Evolutionary conservation across 345 rosid genomes (phyloP), one percentile per base, ranked within the genome.

Genomic region (Excoecaria cochinchinensis): DNA sequence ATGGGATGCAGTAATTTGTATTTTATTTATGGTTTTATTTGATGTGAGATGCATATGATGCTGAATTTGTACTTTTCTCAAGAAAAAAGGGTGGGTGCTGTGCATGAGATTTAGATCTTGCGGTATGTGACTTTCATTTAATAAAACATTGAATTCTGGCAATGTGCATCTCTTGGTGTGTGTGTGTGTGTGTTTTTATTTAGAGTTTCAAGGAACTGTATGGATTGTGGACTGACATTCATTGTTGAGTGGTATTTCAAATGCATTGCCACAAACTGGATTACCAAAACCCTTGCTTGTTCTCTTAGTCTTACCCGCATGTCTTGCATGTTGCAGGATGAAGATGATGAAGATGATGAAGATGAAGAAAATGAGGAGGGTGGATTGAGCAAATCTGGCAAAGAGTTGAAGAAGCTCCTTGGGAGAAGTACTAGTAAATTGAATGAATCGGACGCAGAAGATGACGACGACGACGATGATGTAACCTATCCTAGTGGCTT

Each of bases 381-480:
- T 71, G 92, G 94, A 46, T 78, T 95, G 80, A 95, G 99, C 82
- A 87, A 87, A 77, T 93, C 99, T 77, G 99, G 99, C 40, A 93
- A 91, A 81, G 99, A 95, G 84, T 80, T 95, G 81, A 89, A 95
- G 91, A 91, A 93, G 82, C 83, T 95, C 73, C 93, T 95, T 12
- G 97, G 96, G 44, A 85, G 80, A 82, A 31, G 31, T 31, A 74
- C 95, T 76, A 82, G 76, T 85, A 97, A 97, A 70, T 79, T 82
- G 67, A 76, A 89, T 80, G 97, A 93, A 42, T 91, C 97, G 1
- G 98, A 93, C 42, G 88, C 83, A 51, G 98, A 95, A 6, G 98
- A 91, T 1, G 99, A 95, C 0, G 80, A 80, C 3, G 94, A 88
- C 0, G 89, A 87, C 0, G 92, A 91, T 0, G 95, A 93, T 14